phyloP scores from a whole-genome alignment of 2,329 filamentous ascomycete species.

The Phaeophleospora eucalypticola region DNA sequence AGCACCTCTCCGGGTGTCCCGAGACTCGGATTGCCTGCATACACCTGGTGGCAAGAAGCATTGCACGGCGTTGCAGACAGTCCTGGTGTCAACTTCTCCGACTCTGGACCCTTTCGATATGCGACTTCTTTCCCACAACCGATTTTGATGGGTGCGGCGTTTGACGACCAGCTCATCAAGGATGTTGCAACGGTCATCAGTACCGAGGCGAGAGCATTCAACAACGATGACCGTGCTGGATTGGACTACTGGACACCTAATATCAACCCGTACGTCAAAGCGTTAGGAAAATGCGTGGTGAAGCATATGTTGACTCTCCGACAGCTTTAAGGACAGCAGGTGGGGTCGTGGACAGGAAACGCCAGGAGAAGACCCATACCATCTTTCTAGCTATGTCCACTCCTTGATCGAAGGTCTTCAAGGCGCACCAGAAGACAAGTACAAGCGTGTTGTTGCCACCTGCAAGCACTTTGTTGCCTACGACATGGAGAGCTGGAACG shows the following conservation, averaged over 20 bases:
- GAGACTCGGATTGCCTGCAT: conserved; percentile 54
- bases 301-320: conserved; percentile 4
- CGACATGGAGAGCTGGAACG: conserved; percentile 32
- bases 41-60: conserved; percentile 60
- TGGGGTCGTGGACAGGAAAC: conserved; percentile 32
- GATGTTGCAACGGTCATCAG: conserved; percentile 53
- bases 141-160: conserved; percentile 58
- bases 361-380: conserved; percentile 42
- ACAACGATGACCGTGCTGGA: conserved; percentile 54
- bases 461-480: conserved; percentile 45
- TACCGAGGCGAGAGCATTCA: conserved; percentile 63
- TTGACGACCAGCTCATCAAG: conserved; percentile 59
- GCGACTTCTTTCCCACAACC: conserved; percentile 64
- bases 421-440: conserved; percentile 31
- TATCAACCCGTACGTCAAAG: conserved; percentile 50
- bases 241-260: conserved; percentile 64
- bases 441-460: conserved; percentile 42
- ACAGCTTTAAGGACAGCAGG: conserved; percentile 55
- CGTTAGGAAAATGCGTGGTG: too few species aligned
- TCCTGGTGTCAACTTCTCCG: conserved; percentile 54
- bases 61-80: conserved; percentile 58
- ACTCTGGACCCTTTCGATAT: conserved; percentile 51
- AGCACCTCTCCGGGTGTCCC: conserved; percentile 49
- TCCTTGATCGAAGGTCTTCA: conserved; percentile 34
- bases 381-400: conserved; percentile 33